phyloP scores from a whole-genome alignment of 1,284 basidiomycete species.

The Fomes fomentarius region DNA sequence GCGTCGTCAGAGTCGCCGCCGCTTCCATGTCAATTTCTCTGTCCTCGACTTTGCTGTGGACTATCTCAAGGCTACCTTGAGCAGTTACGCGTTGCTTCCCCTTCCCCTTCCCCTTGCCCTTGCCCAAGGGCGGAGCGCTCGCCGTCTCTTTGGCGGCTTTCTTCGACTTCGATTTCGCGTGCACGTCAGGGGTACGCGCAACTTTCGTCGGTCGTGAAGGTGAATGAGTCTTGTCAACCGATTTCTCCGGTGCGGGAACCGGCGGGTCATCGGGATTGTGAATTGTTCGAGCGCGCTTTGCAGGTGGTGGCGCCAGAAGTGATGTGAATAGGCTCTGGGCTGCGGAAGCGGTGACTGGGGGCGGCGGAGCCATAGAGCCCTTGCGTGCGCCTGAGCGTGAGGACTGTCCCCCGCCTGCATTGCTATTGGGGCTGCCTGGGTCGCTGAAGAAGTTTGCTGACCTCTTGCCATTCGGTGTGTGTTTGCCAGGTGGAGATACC shows the following conservation, averaged over 20 bases:
- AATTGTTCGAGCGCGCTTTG: constrained; percentile 73
- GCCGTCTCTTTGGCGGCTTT: constrained; percentile 37
- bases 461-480: constrained; percentile 41
- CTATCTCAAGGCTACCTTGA: constrained; percentile 19
- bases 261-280: constrained; percentile 73
- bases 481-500: constrained; percentile 19
- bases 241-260: constrained; percentile 51
- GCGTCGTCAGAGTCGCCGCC: constrained; percentile 73
- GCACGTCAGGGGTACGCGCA: constrained; percentile 34
- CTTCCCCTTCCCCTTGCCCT: constrained; percentile 44
- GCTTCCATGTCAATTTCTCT: constrained; percentile 79
- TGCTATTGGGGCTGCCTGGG: constrained; percentile 31
- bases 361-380: constrained; percentile 54
- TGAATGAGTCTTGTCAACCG: constrained; percentile 27
- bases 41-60: constrained; percentile 33
- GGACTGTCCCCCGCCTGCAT: constrained; percentile 16
- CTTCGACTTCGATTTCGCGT: constrained; percentile 32
- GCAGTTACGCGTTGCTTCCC: constrained; percentile 29
- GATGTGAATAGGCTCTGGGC: constrained; percentile 69
- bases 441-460: constrained; percentile 48
- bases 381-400: constrained; percentile 36
- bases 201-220: constrained; percentile 30
- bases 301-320: constrained; percentile 72
- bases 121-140: constrained; percentile 48
- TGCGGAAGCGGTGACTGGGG: constrained; percentile 42